Evolutionary conservation across 2,329 filamentous ascomycete species (phyloP).

Genomic region (Monilinia polystroma): DNA sequence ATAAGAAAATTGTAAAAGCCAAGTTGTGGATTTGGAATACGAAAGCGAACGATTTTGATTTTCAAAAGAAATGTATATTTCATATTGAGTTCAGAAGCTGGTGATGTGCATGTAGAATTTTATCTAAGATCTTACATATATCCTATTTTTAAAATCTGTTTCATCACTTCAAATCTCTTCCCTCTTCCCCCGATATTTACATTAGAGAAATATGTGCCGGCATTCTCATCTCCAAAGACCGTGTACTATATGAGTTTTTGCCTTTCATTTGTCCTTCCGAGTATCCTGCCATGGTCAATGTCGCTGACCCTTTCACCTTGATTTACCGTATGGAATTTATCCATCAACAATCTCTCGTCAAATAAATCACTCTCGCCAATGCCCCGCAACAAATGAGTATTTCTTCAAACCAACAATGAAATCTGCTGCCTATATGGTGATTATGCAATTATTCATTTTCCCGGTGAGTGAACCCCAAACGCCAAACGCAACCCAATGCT

Average conservation of each 20-base stretch:
- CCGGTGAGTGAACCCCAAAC: conserved; percentile 3
- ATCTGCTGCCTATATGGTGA: neutral
- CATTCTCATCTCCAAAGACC: neutral
- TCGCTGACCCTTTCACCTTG: neutral
- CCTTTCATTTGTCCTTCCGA: neutral
- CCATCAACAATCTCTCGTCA: neutral
- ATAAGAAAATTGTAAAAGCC: too few species aligned
- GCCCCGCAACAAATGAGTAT: neutral
- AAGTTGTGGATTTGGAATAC: neutral
- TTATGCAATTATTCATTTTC: conserved; percentile 6
- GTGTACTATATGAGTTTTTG: neutral
- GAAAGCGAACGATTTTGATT: neutral
- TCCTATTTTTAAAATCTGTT: neutral
- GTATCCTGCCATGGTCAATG: neutral
- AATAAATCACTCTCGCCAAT: neutral
- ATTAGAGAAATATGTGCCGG: neutral
- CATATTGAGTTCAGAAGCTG: neutral
- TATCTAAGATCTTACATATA: neutral
- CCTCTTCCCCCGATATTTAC: conserved; percentile 6
- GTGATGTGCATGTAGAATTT: neutral
- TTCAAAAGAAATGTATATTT: neutral
- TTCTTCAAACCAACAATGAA: neutral
- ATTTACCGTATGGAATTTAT: neutral
- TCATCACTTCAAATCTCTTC: neutral
- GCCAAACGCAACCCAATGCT: conserved; percentile 15